Conservation (phyloP, 176 grass and related monocot species). For the Tuctoria greenei region DNA sequence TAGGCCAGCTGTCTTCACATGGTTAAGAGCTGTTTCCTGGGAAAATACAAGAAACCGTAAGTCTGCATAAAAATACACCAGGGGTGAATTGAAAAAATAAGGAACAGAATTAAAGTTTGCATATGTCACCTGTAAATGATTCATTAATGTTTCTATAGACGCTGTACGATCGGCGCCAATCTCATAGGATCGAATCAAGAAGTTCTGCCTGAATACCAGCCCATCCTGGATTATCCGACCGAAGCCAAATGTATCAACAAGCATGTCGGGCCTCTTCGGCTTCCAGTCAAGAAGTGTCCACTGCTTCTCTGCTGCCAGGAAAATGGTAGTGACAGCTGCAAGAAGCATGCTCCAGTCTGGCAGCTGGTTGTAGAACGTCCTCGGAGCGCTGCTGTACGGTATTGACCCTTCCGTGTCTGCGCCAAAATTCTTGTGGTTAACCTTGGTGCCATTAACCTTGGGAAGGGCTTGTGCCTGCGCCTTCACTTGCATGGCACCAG, state of each 20-base stretch:
- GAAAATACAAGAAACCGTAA: constrained; percentile 24
- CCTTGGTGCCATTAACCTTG: constrained; percentile 82
- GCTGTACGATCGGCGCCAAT: constrained; percentile 95
- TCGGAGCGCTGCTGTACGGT: constrained; percentile 48
- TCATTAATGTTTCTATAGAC: constrained; percentile 98
- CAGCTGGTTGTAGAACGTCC: constrained; percentile 89
- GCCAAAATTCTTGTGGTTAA: constrained; percentile 45
- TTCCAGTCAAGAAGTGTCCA: constrained; percentile 96
- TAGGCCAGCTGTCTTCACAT: constrained; percentile 86
- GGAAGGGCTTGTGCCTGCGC: constrained; percentile 68
- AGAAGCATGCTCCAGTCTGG: constrained; percentile 99
- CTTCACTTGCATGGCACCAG: constrained; percentile 65
- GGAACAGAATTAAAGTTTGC: constrained; percentile 8
- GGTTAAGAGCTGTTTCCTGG: constrained; percentile 98
- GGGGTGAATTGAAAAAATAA: not conserved
- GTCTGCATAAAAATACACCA: constrained; percentile 18
- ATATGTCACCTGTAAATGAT: constrained; percentile 86
- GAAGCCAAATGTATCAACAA: constrained; percentile 82
- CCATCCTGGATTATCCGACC: constrained; percentile 90
- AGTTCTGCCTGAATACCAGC: constrained; percentile 89
- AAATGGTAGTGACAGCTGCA: constrained; percentile 91
- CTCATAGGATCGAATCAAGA: constrained; percentile 94
- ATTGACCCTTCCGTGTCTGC: constrained; percentile 38
- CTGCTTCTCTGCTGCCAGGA: constrained; percentile 95
- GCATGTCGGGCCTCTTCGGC: constrained; percentile 93